Conservation (phyloP, 1,284 basidiomycete species). For the Puccinia coronata region DNA sequence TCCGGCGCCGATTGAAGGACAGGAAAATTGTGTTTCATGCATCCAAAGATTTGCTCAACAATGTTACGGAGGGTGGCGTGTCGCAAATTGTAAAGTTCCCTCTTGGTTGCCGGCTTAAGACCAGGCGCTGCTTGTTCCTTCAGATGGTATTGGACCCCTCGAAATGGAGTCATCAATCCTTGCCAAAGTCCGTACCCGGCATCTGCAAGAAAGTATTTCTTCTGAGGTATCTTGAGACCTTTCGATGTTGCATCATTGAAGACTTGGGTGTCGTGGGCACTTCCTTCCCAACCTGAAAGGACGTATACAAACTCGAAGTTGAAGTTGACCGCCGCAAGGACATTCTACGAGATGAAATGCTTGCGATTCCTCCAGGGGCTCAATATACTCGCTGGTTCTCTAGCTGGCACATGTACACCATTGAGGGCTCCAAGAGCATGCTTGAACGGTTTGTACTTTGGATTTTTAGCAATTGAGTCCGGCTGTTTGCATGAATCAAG, state of each 20-base stretch:
- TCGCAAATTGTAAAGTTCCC: no score
- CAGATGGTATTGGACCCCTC: no score
- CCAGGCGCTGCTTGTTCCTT: no score
- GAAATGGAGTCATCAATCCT: no score
- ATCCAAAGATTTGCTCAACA: no score
- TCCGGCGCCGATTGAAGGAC: background rate
- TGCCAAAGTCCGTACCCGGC: background rate
- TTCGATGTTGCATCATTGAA: background rate
- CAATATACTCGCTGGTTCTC: background rate
- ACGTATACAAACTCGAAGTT: constrained; percentile 17
- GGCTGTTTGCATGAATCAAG: background rate
- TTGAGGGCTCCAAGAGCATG: background rate
- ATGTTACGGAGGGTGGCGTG: no score
- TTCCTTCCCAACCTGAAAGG: constrained; percentile 22
- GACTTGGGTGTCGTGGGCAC: background rate
- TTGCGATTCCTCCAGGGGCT: background rate
- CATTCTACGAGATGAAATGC: background rate
- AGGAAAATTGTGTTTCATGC: no score
- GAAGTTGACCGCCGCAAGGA: background rate
- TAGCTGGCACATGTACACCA: background rate
- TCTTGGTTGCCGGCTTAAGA: no score
- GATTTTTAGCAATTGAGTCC: background rate
- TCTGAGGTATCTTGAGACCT: background rate
- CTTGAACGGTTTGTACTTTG: background rate
- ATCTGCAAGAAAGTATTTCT: background rate